Conservation (phyloP, 371 early-diverging fungal species). For the Gilbertella persicaria region DNA sequence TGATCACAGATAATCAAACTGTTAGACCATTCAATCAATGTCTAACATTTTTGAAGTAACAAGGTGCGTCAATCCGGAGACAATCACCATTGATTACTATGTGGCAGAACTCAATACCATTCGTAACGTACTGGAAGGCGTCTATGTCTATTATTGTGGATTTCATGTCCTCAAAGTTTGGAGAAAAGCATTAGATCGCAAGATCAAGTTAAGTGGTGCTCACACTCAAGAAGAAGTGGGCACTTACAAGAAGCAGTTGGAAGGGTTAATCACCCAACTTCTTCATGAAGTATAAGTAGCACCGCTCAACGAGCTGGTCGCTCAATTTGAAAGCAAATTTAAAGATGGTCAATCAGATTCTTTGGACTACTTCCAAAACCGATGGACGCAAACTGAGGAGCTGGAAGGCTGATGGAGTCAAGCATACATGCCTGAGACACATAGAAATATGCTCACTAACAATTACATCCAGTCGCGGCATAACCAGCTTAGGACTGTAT, state of each 20-base stretch:
- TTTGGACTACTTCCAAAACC: neutral
- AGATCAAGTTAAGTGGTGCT: neutral
- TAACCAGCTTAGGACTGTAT: neutral
- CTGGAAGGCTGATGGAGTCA: neutral
- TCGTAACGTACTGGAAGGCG: neutral
- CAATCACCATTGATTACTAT: conserved; percentile 9
- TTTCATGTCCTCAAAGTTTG: neutral
- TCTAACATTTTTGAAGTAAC: neutral
- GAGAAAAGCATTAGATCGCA: neutral
- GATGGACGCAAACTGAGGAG: neutral
- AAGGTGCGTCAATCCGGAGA: neutral
- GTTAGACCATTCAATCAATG: conserved; percentile 1
- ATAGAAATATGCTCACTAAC: neutral
- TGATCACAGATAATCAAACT: conserved; percentile 11
- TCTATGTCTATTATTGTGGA: neutral
- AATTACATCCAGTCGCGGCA: neutral
- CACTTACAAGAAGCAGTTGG: neutral
- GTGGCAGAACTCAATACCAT: conserved; percentile 31
- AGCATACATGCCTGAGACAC: neutral
- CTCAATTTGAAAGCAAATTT: neutral
- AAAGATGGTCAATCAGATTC: neutral
- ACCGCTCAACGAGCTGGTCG: neutral
- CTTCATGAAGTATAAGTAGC: neutral
- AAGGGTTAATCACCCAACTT: neutral
- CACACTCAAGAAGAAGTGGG: neutral